Evolutionary conservation across 768 basidiomycete genomes (phyloP).

Genomic region (Rhodotorula babjevae): DNA sequence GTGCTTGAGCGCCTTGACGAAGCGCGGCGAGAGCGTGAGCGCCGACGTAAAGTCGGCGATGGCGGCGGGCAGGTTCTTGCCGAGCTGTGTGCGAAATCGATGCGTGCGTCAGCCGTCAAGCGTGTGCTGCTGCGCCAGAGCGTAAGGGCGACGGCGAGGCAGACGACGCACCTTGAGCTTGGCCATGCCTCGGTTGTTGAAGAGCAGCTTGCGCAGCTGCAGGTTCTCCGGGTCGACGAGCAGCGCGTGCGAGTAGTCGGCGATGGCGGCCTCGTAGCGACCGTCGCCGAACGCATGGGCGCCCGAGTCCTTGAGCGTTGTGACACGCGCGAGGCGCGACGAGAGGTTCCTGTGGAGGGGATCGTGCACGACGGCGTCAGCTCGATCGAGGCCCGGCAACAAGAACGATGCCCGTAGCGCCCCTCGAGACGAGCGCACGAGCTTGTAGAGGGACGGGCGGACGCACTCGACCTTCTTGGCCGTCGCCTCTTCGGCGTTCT

Average conservation of each 20-base stretch:
- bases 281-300: constrained; percentile 66
- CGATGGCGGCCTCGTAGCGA: constrained; percentile 59
- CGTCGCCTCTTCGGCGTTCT: neutral
- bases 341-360: constrained; percentile 55
- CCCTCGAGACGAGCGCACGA: neutral
- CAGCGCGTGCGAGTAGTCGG: constrained; percentile 65
- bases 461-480: neutral
- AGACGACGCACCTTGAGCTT: constrained; percentile 22
- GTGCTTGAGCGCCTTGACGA: constrained; percentile 79
- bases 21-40: constrained; percentile 54
- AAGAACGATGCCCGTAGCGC: no score
- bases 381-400: no score
- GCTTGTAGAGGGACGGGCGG: neutral
- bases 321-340: constrained; percentile 71
- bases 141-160: neutral
- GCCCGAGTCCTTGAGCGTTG: constrained; percentile 76
- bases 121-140: no score
- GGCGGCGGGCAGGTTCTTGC: constrained; percentile 52
- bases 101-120: neutral
- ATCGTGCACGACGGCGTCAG: no score
- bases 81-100: neutral
- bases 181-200: constrained; percentile 78
- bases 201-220: constrained; percentile 68
- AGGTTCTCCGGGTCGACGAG: constrained; percentile 64
- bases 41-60: constrained; percentile 59